phyloP scores from a whole-genome alignment of 805 yeast genomes.

The Hanseniaspora nectarophila region DNA sequence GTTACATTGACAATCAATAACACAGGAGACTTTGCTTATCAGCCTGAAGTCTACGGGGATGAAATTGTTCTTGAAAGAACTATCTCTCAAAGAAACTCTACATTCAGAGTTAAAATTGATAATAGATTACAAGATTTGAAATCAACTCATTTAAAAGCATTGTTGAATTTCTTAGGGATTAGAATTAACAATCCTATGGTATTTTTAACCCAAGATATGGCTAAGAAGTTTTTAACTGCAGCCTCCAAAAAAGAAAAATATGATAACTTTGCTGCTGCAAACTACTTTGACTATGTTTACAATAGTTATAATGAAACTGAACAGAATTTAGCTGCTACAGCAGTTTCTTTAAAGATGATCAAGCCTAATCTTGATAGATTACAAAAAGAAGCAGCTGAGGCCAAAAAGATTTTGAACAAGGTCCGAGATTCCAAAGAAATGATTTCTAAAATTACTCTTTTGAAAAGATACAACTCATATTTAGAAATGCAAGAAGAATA shows the following conservation, averaged over 20 bases:
- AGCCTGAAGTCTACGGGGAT: conserved; percentile 55
- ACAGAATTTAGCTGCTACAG: conserved; percentile 29
- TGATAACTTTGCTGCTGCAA: conserved; percentile 37
- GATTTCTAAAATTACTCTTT: conserved; percentile 1
- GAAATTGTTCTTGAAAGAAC: conserved; percentile 60
- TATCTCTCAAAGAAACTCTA: conserved; percentile 37
- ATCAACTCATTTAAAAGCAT: conserved; percentile 52
- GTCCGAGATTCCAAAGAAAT: conserved; percentile 19
- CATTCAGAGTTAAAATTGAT: conserved; percentile 45
- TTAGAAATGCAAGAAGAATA: not conserved
- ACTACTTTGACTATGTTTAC: conserved; percentile 11
- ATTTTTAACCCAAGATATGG: conserved; percentile 84
- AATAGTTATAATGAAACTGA: conserved; percentile 36
- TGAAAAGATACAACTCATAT: not conserved
- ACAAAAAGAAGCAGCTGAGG: conserved; percentile 33
- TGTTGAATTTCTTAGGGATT: conserved; percentile 59
- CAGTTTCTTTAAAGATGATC: conserved; percentile 31
- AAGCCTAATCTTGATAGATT: conserved; percentile 32
- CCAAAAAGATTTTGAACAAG: conserved; percentile 32
- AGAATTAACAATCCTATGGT: conserved; percentile 86
- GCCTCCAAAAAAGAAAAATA: conserved; percentile 64
- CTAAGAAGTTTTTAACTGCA: conserved; percentile 74
- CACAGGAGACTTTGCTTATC: conserved; percentile 52
- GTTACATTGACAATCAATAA: conserved; percentile 55
- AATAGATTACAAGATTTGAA: conserved; percentile 43